Evolutionary conservation across 305 asterid genomes (phyloP).

Genomic region (Petunia hybrid): DNA sequence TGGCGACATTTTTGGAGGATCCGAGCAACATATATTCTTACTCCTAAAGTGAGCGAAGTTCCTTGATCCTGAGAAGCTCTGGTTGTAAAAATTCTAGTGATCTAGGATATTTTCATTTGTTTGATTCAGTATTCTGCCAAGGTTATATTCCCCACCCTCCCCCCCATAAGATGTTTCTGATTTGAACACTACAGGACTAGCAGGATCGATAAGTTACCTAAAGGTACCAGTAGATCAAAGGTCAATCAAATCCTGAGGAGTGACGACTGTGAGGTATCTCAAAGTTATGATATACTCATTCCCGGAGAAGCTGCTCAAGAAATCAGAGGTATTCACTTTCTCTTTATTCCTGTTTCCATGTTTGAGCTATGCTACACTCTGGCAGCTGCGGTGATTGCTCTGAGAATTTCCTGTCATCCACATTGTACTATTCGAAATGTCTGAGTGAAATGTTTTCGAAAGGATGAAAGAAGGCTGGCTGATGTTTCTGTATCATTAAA

Average conservation of each 20-base stretch:
- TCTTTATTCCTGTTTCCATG: conserved; percentile 19
- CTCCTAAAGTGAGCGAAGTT: conserved; percentile 12
- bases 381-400: background rate
- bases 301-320: background rate
- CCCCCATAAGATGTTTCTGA: background rate
- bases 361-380: background rate
- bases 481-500: background rate
- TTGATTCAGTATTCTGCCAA: conserved; percentile 4
- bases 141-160: background rate
- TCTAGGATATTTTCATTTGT: background rate
- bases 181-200: conserved; percentile 13
- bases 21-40: background rate
- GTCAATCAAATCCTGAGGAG: background rate
- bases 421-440: background rate
- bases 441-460: background rate
- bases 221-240: background rate
- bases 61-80: background rate
- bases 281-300: background rate
- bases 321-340: background rate
- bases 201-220: background rate
- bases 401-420: background rate
- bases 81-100: background rate
- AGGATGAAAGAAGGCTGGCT: background rate
- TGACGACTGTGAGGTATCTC: background rate
- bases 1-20: too few species aligned